Base-by-base conservation (phyloP, 1,284 basidiomycete genomes). In the Moesziomyces globuligerus region DNA sequence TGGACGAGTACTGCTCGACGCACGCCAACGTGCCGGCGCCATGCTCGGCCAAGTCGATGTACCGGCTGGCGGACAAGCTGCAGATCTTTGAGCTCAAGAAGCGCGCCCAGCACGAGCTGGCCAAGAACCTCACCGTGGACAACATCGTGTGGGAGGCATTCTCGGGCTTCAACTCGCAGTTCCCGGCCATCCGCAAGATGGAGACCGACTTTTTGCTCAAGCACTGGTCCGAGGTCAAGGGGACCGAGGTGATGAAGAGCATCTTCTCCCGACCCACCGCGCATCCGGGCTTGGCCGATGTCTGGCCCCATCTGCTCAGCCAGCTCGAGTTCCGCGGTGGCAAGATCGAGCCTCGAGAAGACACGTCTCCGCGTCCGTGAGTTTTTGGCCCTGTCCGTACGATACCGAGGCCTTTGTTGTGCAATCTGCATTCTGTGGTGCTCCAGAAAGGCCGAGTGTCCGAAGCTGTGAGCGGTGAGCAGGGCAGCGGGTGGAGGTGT, bases 61-160 rank as follows among this genome's bases (percentile, higher is more conserved):
- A 92, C 81, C 86, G 90, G 38, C 85, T 93, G n/a, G 49, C 72
- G 89, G 90, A 90, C 62, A 79, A 79, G 83, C 85, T 92, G 32
- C 89, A 89, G 66, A 84, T 92, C 32, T 77, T 83, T 26, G 90
- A 90, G 36, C 83, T 92, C 51, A 90, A 89, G 78, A 86, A 87
- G 20, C 86, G 89, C 46, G 90, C 91, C 20, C 88, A 88, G 57
- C 86, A 88, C 87, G 90, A 93, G 81, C 92, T 94, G 41, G 85
- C 88, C 62, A 88, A 87, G 59, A 89, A 89, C 3, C 85, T 94
- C 40, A 89, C 89, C 0, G 87, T 90, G 5, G 87, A 89, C 26
- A 94, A 93, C 81, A 90, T 94, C 42, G 90, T 90, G 1, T 90
- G 90, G 73, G 92, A 94, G 81, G 88, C 91, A 38, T 94, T 94